Base-by-base conservation (phyloP, 352 stramenopile species). In the Blastocystis sp. region DNA sequence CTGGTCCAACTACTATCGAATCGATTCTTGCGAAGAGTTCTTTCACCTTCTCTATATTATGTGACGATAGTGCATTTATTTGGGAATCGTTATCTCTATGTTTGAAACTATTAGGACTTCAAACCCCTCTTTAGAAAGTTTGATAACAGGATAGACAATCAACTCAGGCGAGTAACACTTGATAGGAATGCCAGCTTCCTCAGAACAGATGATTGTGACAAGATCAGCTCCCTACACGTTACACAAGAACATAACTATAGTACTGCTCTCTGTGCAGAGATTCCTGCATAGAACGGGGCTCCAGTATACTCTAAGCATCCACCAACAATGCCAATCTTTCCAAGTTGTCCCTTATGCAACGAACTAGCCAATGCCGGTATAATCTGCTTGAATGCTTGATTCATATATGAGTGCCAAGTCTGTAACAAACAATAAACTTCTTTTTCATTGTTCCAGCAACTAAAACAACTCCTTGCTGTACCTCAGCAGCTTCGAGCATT, bases 231-330 rank as follows among this genome's bases (percentile, higher is more conserved):
- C 96, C 76, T 88, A 50, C 3, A 6, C 18, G 76, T 88, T 30
- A 79, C 41, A 59, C 7, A 69, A 2, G 5, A 62, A 68, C 18
- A 70, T 3, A 37, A 13, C 43, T 47, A 26, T 18, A 56, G n/a
- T 70, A 88, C 76, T 76, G 93, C 94, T 90, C 97, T 95, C 5
- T 98, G 92, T 45, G 95, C 93, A 43, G 96, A 94, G 62, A 98
- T 95, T 8, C 95, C 96, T 2, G 96, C 96, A 92, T 98, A 98
- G 90, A 95, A 99, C 0, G 96, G 96, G 47, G 96, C 96, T 41
- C 96, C 96, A 9, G 96, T 98, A 92, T 98, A 98, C 91, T 97
- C 95, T 85, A 96, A 93, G 11, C 94, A 98, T n/a, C 96, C 96
- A 30, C 96, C 96, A 13, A 99, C 91, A 54, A 98, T 92, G 20